Percentiles rank a stretch among this genome's conserved stretches.
These are phyloP conservation scores for Penicillium sp. DNA, from an alignment of 2,329 filamentous ascomycete genomes.

Conservation along the genomic window DNA sequence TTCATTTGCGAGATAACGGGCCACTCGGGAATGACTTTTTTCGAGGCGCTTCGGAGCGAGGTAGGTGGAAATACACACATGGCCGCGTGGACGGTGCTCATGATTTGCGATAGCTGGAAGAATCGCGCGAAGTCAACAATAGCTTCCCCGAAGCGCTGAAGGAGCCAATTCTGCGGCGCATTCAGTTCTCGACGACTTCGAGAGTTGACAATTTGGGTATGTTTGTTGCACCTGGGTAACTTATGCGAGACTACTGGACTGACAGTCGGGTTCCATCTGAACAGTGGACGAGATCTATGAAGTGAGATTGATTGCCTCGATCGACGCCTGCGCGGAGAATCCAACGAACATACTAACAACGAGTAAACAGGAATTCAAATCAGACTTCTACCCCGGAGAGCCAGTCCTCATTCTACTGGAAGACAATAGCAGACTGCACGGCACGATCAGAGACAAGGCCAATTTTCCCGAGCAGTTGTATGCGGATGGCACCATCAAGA, in stretches of 20 bases:
- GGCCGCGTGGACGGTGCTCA: slow-evolving; percentile 8
- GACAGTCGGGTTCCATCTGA: slow-evolving; percentile 12
- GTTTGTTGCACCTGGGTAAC: background rate
- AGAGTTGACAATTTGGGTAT: slow-evolving; percentile 77
- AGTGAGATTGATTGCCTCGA: slow-evolving; percentile 35
- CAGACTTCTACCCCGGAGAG: slow-evolving; percentile 89
- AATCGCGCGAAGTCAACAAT: slow-evolving; percentile 85
- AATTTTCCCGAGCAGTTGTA: slow-evolving; percentile 63
- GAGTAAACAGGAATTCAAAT: slow-evolving; percentile 66
- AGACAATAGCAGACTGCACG: slow-evolving; percentile 69
- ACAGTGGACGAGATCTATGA: slow-evolving; percentile 55
- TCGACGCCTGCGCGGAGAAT: background rate
- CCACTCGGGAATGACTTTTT: slow-evolving; percentile 86
- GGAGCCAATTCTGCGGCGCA: slow-evolving; percentile 82
- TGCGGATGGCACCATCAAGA: slow-evolving; percentile 69
- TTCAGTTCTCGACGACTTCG: slow-evolving; percentile 87
- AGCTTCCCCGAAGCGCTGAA: slow-evolving; percentile 90
- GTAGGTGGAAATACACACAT: slow-evolving; percentile 54
- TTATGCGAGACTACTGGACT: slow-evolving; percentile 13
- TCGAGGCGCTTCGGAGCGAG: slow-evolving; percentile 89
- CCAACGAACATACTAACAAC: slow-evolving; percentile 7
- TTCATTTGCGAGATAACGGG: slow-evolving; percentile 98
- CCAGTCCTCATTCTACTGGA: slow-evolving; percentile 72
- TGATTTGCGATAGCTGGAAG: slow-evolving; percentile 60
- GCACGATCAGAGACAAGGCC: slow-evolving; percentile 81